Percentiles rank a stretch among this genome's conserved stretches.
These are phyloP conservation scores for Scheffersomyces lignosus DNA, from an alignment of 805 yeast genomes.

Conservation along the genomic window DNA sequence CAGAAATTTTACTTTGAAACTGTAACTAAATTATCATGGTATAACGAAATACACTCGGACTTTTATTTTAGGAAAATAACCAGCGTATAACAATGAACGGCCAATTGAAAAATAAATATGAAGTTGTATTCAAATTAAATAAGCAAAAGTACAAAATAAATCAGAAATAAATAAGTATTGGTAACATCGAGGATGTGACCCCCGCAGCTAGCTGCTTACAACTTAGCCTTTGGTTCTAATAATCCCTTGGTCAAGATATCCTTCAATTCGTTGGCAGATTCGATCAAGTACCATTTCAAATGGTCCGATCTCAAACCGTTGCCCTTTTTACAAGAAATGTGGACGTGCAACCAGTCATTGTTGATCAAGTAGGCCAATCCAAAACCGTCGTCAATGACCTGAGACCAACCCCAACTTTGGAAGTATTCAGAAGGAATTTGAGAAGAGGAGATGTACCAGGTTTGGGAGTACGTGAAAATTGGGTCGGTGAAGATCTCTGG, in stretches of 20 bases:
- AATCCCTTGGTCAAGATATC: slow-evolving; percentile 51
- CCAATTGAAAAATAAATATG: no score
- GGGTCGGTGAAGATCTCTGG: slow-evolving; percentile 78
- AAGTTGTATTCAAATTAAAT: no score
- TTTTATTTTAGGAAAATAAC: no score
- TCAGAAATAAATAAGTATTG: no score
- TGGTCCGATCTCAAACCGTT: slow-evolving; percentile 56
- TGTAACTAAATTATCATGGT: no score
- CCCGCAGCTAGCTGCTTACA: no score
- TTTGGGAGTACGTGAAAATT: slow-evolving; percentile 67
- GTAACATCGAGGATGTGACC: no score
- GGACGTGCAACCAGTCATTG: slow-evolving; percentile 80
- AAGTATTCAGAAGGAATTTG: slow-evolving; percentile 79
- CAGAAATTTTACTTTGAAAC: no score
- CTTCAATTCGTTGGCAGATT: slow-evolving; percentile 80
- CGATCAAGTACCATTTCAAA: slow-evolving; percentile 66
- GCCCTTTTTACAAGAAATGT: slow-evolving; percentile 72
- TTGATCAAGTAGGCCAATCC: slow-evolving; percentile 94
- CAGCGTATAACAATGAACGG: no score
- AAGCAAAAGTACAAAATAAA: no score
- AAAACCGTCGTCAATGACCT: slow-evolving; percentile 89
- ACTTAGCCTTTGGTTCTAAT: slow-evolving; percentile 37
- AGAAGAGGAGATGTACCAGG: slow-evolving; percentile 88
- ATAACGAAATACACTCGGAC: no score
- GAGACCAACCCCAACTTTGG: slow-evolving; percentile 95